phyloP scores from a whole-genome alignment of 2,329 filamentous ascomycete species.

The Nectriaceae sp. region DNA sequence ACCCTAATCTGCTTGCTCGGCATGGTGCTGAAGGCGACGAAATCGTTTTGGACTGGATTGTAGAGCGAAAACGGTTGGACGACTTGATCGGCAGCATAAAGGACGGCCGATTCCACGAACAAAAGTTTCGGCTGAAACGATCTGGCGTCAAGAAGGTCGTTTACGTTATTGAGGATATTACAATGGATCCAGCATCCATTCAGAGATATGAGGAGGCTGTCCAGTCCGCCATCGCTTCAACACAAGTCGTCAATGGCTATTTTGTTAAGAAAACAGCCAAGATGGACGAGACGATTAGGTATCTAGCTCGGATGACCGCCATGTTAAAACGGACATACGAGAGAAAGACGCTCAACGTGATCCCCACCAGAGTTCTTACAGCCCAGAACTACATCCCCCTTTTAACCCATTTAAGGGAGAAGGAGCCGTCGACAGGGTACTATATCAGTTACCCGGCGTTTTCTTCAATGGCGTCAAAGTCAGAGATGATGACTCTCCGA shows the following conservation, averaged over 20 bases:
- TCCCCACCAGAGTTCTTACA: slow-evolving; percentile 66
- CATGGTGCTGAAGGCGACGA: slow-evolving; percentile 67
- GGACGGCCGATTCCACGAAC: slow-evolving; percentile 80
- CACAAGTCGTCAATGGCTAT: slow-evolving; percentile 76
- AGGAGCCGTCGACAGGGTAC: slow-evolving; percentile 51
- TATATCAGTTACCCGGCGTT: slow-evolving; percentile 73
- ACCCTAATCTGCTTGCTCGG: slow-evolving; percentile 55
- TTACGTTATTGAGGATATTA: slow-evolving; percentile 76
- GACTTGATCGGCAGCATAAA: slow-evolving; percentile 80
- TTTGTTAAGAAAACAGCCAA: slow-evolving; percentile 76
- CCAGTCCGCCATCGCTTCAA: slow-evolving; percentile 72
- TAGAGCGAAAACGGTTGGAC: slow-evolving; percentile 79
- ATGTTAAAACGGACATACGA: slow-evolving; percentile 69
- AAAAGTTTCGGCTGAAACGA: slow-evolving; percentile 76
- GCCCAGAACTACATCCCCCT: slow-evolving; percentile 66
- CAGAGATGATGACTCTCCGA: slow-evolving; percentile 69
- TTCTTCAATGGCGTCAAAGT: slow-evolving; percentile 72
- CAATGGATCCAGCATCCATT: slow-evolving; percentile 55
- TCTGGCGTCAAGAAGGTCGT: slow-evolving; percentile 76
- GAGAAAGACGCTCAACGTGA: slow-evolving; percentile 56
- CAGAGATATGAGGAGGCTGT: slow-evolving; percentile 67
- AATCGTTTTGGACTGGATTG: slow-evolving; percentile 76
- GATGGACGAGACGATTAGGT: slow-evolving; percentile 77
- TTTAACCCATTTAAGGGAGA: slow-evolving; percentile 58
- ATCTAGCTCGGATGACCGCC: slow-evolving; percentile 71